These are phyloP conservation scores for Vaccinium myrtillus DNA, from an alignment of 148 eudicot species.

Conservation along the genomic window DNA sequence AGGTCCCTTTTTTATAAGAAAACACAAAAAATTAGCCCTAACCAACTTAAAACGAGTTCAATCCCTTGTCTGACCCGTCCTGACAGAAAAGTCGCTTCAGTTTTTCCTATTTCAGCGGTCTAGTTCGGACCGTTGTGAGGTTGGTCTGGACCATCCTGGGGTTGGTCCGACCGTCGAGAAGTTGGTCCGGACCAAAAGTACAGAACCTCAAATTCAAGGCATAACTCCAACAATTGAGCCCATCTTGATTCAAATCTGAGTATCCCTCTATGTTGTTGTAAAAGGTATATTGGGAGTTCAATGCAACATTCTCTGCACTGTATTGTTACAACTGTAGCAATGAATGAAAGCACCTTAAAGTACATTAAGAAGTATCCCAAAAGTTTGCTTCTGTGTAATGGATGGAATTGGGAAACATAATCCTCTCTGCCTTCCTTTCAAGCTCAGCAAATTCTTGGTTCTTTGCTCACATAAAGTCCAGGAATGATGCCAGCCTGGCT, in stretches of 20 bases:
- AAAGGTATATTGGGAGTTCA: background rate
- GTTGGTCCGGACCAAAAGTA: no score
- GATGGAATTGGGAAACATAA: background rate
- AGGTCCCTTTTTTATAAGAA: no score
- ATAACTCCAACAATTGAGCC: no score
- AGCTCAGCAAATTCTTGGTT: background rate
- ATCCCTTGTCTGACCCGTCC: no score
- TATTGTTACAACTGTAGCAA: background rate
- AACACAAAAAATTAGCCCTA: no score
- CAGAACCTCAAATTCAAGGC: no score
- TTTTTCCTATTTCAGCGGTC: no score
- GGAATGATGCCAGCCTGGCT: slow-evolving; percentile 3
- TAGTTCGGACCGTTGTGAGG: no score
- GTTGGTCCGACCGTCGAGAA: no score
- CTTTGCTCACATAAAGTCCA: background rate
- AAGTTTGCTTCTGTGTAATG: slow-evolving; percentile 2
- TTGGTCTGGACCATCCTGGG: no score
- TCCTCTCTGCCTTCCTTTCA: background rate
- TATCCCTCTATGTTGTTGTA: background rate
- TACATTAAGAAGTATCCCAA: background rate
- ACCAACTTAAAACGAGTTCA: no score
- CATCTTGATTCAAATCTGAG: background rate
- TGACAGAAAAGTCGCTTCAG: no score
- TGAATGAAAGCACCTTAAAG: background rate
- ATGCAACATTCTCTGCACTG: background rate